Percentiles rank a stretch among this genome's conserved stretches.
These are phyloP conservation scores for Yamadazyma oceani DNA, from an alignment of 1,139 yeast genomes.

Conservation along the genomic window DNA sequence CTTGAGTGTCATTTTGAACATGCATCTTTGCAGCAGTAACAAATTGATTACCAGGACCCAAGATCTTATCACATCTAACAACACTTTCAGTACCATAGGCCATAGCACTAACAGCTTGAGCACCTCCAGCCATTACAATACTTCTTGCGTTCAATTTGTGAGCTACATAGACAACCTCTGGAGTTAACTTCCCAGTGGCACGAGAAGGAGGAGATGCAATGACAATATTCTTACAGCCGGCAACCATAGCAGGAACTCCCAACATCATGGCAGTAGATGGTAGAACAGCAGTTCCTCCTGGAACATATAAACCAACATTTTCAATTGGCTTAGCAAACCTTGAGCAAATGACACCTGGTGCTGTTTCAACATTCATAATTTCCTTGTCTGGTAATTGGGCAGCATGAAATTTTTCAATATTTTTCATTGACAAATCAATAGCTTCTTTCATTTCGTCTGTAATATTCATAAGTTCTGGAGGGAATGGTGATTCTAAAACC, in stretches of 20 bases:
- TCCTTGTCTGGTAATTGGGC: conserved; percentile 79
- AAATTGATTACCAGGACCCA: conserved; percentile 99
- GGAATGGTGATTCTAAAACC: conserved; percentile 83
- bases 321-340: conserved; percentile 95
- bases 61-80: conserved; percentile 91
- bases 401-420: conserved; percentile 87
- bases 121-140: conserved; percentile 97
- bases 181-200: conserved; percentile 87
- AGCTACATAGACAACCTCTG: conserved; percentile 97
- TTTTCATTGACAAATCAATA: conserved; percentile 83
- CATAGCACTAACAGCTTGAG: conserved; percentile 98
- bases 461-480: conserved; percentile 70
- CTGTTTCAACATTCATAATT: conserved; percentile 82
- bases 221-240: conserved; percentile 92
- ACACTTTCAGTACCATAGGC: conserved; percentile 95
- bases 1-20: conserved; percentile 93
- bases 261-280: conserved; percentile 98
- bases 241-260: conserved; percentile 99
- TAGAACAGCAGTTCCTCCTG: conserved; percentile 98
- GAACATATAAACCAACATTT: conserved; percentile 91
- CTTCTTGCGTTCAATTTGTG: conserved; percentile 89
- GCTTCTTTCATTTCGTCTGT: conserved; percentile 79
- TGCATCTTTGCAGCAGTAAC: conserved; percentile 99
- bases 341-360: conserved; percentile 91
- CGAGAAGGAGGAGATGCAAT: conserved; percentile 97